Evolutionary conservation across 495 filamentous ascomycete genomes (phyloP), one percentile per base, ranked within the genome.

Genomic region (Penicillium soppii): DNA sequence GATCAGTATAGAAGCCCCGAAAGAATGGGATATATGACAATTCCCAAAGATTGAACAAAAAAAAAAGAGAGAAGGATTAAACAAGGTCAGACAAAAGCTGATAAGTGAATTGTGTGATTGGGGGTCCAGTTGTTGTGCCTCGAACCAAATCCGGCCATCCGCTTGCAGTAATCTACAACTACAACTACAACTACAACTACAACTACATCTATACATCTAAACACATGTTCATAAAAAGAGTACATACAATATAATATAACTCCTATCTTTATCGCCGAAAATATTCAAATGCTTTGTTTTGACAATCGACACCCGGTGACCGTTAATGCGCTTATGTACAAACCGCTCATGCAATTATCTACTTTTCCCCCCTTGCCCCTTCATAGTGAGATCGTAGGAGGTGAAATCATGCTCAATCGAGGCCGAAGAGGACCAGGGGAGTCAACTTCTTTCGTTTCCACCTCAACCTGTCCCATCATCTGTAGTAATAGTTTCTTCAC

Each of bases 401-500:
- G 47, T 16, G 47, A 20, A 4, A 49, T 12, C 37, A 49, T 32
- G 8, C 25, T 41, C 25, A 49, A 30, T 47, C 26, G 50, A 57
- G 29, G 35, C 57, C 29, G 47, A 30, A 49, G 0, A 49, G 47
- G 47, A 40, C 16, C 30, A 46, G 67, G 63, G 22, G 69, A 70
- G 15, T 66, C 61, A 55, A 61, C 59, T 9, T 59, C 56, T 35
- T 63, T 67, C 19, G 62, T 44, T 38, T 62, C 60, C 19, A 56
- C 53, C 48, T 72, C 69, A 4, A 65, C 48, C 55, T 67, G 66
- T 47, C 47, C 53, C 69, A 74, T 68, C 62, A 72, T 49, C 41
- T 64, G 65, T 38, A 63, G 40, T 29, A 74, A 51, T 46, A 69
- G 23, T 7, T 37, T 56, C 23, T 66, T 66, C 64, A 69, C 69